Base-by-base conservation (phyloP, 2,329 filamentous ascomycete genomes). In the Neonectria magnoliae region DNA sequence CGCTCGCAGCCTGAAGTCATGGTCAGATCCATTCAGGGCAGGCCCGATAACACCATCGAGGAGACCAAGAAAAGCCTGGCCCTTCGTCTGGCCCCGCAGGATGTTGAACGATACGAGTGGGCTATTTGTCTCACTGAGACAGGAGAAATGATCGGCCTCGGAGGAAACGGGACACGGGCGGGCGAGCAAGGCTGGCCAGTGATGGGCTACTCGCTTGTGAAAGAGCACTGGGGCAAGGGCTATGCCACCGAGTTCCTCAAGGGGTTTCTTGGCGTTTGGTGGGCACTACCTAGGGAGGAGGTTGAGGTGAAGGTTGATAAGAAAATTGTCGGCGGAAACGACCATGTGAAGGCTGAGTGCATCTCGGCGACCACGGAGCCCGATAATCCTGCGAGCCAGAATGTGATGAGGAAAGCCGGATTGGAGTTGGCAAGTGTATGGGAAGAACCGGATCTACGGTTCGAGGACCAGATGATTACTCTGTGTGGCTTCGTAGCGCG, bases 221-320 rank as follows among this genome's bases (percentile, higher is more conserved):
- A 22, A 22, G 22, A 22, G 22, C 4, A 22, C 4, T 22, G 4
- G 4, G 4, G 22, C 4, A 22, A 22, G 4, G 22, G 22, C 22
- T 22, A 22, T 22, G 4, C 22, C 4, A 22, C 4, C 4, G 4
- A 22, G 22, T 22, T 22, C 22, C 22, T 22, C 22, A 75, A 66
- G 54, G 85, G 75, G 1, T 84, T 84, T 56, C 64, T 86, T 11
- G 63, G 70, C 11, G 72, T 76, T 10, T 90, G 83, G 81, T 84
- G 81, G 78, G 72, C 72, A 53, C 78, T 89, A 66, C 83, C 83
- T 25, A 77, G 86, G 67, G 78, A 74, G 51, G 80, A 80, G 67
- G 74, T 77, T 6, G 81, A 80, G 69, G 20, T 85, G n/a, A 73
- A 77, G 64, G 83, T 85, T 18, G 80, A 82, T 22, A 41, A 41